A percentile compares a stretch with the other conserved stretches of the same genome.
phyloP scores from a whole-genome alignment of 345 rosid species.

The Boechera stricta region DNA sequence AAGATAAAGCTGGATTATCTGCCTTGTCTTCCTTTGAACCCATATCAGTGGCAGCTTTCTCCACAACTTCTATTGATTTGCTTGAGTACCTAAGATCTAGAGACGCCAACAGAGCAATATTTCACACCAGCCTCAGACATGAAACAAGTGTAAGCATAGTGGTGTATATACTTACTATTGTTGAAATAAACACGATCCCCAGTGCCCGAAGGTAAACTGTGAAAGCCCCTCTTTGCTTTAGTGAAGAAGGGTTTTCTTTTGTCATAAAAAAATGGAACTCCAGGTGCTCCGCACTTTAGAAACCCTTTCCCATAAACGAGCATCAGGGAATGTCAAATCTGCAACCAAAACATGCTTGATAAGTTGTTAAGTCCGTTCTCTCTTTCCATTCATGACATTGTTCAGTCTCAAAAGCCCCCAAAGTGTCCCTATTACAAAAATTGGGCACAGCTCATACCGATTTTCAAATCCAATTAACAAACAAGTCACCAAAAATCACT shows the following conservation, averaged over 20 bases:
- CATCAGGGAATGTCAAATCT: conserved; percentile 43
- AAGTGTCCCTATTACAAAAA: background rate
- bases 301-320: conserved; percentile 38
- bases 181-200: conserved; percentile 18
- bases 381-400: background rate
- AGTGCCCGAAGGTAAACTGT: conserved; percentile 9
- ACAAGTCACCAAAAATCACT: conserved; percentile 18
- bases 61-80: conserved; percentile 50
- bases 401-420: conserved; percentile 1
- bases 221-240: background rate
- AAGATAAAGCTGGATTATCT: conserved; percentile 53
- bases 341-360: conserved; percentile 10
- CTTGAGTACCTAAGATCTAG: conserved; percentile 54
- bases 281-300: conserved; percentile 37
- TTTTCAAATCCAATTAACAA: conserved; percentile 10
- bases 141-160: conserved; percentile 1
- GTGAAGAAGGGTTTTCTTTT: conserved; percentile 4
- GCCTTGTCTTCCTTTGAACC: conserved; percentile 45
- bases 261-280: conserved; percentile 30
- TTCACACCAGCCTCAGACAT: conserved; percentile 10
- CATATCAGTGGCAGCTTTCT: conserved; percentile 44
- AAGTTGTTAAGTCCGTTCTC: background rate
- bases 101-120: conserved; percentile 35
- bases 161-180: conserved; percentile 34
- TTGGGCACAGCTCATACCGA: background rate